Conservation (phyloP, 2,329 filamentous ascomycete genomes). For the Aspergillus sclerotialis region DNA sequence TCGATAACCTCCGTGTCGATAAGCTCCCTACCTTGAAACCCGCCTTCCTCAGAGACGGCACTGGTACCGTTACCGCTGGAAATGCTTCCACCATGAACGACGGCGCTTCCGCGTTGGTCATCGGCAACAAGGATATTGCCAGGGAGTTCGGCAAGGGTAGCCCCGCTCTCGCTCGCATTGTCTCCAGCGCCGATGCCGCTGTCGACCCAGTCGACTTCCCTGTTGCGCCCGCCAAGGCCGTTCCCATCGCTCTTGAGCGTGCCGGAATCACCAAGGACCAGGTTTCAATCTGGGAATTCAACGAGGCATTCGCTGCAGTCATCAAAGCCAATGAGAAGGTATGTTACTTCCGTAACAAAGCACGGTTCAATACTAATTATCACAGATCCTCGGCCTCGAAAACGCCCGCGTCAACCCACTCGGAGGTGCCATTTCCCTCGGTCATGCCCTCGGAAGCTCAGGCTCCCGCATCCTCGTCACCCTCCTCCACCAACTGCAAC, state of each 20-base stretch:
- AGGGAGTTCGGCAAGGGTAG: slow-evolving; percentile 70
- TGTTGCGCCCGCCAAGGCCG: slow-evolving; percentile 82
- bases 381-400: slow-evolving; percentile 69
- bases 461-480: slow-evolving; percentile 87
- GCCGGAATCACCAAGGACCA: slow-evolving; percentile 88
- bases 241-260: slow-evolving; percentile 78
- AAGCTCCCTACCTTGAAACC: slow-evolving; percentile 84
- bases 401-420: slow-evolving; percentile 76
- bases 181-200: slow-evolving; percentile 80
- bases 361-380: slow-evolving; percentile 5
- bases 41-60: slow-evolving; percentile 79
- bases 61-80: slow-evolving; percentile 85
- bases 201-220: slow-evolving; percentile 92
- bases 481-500: slow-evolving; percentile 81
- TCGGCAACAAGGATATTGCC: slow-evolving; percentile 74
- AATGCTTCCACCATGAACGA: slow-evolving; percentile 95
- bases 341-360: slow-evolving; percentile 6
- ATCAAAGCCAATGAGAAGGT: slow-evolving; percentile 92
- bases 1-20: slow-evolving; percentile 75
- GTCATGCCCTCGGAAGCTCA: slow-evolving; percentile 88
- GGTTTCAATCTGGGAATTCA: slow-evolving; percentile 95
- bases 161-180: slow-evolving; percentile 78
- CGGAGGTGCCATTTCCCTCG: slow-evolving; percentile 85
- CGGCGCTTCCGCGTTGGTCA: slow-evolving; percentile 80
- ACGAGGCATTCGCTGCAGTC: slow-evolving; percentile 93